Conservation (phyloP, 78 protist species). For the Speleostelium caveatum region DNA sequence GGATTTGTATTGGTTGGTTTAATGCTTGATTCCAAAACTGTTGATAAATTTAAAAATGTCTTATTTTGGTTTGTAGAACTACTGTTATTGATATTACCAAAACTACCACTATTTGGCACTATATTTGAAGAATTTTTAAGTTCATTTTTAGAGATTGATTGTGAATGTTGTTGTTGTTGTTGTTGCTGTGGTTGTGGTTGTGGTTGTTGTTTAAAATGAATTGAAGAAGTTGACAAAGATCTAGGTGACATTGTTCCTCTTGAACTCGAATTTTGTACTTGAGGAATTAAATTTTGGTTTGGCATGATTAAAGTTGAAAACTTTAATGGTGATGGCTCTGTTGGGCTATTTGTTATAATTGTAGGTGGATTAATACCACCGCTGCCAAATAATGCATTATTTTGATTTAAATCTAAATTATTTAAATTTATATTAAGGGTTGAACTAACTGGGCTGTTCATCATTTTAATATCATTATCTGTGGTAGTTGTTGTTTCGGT, state of each 20-base stretch:
- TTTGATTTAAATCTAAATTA: background rate
- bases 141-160: no score
- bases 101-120: background rate
- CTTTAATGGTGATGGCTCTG: conserved; percentile 9
- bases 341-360: background rate
- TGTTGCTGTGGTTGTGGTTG: background rate
- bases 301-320: background rate
- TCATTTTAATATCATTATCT: background rate
- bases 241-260: background rate
- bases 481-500: background rate
- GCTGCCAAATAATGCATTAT: background rate
- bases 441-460: no score
- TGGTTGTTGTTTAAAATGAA: background rate
- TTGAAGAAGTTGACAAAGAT: background rate
- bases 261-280: background rate
- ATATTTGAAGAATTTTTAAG: background rate
- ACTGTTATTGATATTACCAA: no score
- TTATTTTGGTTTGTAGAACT: background rate
- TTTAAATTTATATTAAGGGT: background rate
- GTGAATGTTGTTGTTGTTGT: background rate
- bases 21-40: background rate
- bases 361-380: background rate
- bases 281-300: background rate
- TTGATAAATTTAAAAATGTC: conserved; percentile 3
- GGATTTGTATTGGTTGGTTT: background rate